Evolutionary conservation across 1,139 yeast species (phyloP), one percentile per base, ranked within the genome.

Genomic region (Nakaseomyces bracarensis): DNA sequence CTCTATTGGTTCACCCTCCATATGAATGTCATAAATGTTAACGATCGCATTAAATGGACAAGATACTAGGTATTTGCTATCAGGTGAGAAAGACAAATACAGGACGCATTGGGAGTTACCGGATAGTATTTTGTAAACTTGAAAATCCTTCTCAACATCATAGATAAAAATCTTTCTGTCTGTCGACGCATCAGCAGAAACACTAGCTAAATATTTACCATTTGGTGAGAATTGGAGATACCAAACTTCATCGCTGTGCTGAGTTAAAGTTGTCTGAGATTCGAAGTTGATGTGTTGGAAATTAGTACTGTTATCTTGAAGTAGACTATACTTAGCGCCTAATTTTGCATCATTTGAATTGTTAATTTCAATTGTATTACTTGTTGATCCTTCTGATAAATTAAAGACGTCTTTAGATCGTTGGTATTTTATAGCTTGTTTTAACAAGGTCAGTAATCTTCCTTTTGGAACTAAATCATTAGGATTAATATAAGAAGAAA

Each of bases 191-290:
- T 85, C 94, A 16, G 77, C 72, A 9, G 93, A 79, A 0, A 91
- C 86, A 0, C 91, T 75, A 8, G 86, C 95, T 40, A 89, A 65
- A 49, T 68, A 78, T 46, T 69, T 70, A 1, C 96, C 96, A 63
- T 74, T 72, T 33, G 87, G 85, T 3, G 93, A 82, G 57, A 85
- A 87, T 46, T 75, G 75, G 13, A 82, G 69, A 55, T 71, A 81
- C 96, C 96, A 89, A 4, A 85, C 93, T 58, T 89, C 96, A 52
- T 82, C 79, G 0, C 68, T 64, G 55, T 84, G 93, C 41, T 70
- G 68, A 2, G 65, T 57, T 18, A 86, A 52, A 0, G 68, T 60
- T 39, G 67, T 66, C 2, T 67, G 49, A 20, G 46, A 58, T n/a
- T 43, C 46, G 43, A 59, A 58, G 16, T 49, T 43, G 16, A 57